Base-by-base conservation (phyloP, 805 yeast species). In the Myxozyma mucilagina region DNA sequence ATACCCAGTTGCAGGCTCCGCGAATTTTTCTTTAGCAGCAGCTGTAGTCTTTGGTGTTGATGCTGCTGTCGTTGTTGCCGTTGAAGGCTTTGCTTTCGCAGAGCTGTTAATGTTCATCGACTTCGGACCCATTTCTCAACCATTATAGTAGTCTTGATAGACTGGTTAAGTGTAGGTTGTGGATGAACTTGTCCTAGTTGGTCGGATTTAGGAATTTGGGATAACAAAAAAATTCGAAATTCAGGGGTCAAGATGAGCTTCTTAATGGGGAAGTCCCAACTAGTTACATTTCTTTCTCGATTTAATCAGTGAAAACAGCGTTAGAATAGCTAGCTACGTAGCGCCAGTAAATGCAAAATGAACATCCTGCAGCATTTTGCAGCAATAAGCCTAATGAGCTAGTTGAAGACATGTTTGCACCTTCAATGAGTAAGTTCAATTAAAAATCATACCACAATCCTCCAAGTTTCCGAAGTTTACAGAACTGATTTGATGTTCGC, bases 1-100 rank as follows among this genome's bases (percentile, higher is more conserved):
- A 38, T 57, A 61, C 13, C 56, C 51, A 5, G 61, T 53, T 18
- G 52, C 49, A 10, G 59, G 59, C 45, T 56, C 60, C 8, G 57
- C 31, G 11, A 10, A 18, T 35, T 53, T 53, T 16, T 36, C 56
- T 29, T 52, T 43, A 8, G 41, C 11, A 11, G 42, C 18, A 13
- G 41, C 18, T 8, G 39, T 32, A 8, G 53, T 13, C 7, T 9
- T 47, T 5, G 53, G 29, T 4, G 56, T 5, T 13, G 51, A 35
- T 31, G 49, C 32, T 20, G 41, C 44, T 20, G 58, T 24, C 14
- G 47, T n/a, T 36, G 50, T 18, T 8, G 58, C n/a, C 14, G 47
- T n/a, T 36, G 50, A n/a, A 10, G 57, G 35, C 38, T 59, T 59
- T 16, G 55, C 29, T 18, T 32, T 36, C 6, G 56, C 34, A 20